A percentile compares a stretch with the other conserved stretches of the same genome.
Evolutionary conservation across 1,284 basidiomycete species (phyloP).

Genomic region (Singerocomus inundabilis): DNA sequence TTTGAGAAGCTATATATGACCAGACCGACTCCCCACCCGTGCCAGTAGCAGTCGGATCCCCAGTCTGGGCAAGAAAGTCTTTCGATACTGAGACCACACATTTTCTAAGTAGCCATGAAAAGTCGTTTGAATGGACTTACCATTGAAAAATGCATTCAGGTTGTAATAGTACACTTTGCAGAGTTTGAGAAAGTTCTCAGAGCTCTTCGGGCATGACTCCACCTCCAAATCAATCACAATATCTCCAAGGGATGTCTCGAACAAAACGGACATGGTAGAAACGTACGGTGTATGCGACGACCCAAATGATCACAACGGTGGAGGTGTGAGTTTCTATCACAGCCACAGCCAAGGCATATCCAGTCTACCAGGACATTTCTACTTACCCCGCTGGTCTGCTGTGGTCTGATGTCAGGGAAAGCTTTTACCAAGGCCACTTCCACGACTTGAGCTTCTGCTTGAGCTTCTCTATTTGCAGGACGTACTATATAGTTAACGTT

Average conservation of each 20-base stretch:
- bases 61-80: conserved; percentile 93
- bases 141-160: conserved; percentile 95
- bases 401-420: neutral
- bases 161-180: conserved; percentile 98
- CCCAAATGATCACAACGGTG: neutral
- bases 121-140: conserved; percentile 42
- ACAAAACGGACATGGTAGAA: conserved; percentile 83
- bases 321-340: neutral
- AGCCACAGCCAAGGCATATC: no score
- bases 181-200: conserved; percentile 95
- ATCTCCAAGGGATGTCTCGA: conserved; percentile 96
- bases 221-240: conserved; percentile 94
- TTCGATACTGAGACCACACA: conserved; percentile 66
- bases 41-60: conserved; percentile 94
- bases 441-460: neutral
- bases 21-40: conserved; percentile 87
- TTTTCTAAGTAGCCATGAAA: conserved; percentile 10
- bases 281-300: neutral
- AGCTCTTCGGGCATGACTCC: conserved; percentile 86
- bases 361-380: no score
- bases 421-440: neutral
- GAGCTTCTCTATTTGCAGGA: neutral
- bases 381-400: neutral
- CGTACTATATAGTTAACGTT: neutral
- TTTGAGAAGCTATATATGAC: conserved; percentile 65